Evolutionary conservation across 83 land plant species (phyloP).

Genomic region (Thuja plicata): DNA sequence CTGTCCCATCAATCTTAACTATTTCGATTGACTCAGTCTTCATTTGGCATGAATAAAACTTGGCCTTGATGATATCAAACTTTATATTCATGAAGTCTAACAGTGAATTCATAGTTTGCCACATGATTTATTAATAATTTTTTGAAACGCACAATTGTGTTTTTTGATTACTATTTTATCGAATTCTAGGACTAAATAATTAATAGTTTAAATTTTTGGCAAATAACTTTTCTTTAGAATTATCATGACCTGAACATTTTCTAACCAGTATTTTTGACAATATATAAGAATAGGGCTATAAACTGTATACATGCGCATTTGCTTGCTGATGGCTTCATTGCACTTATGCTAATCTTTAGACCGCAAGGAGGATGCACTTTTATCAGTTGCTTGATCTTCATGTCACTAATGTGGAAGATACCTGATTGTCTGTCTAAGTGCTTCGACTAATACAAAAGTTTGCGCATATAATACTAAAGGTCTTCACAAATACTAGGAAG

Average conservation of each 20-base stretch:
- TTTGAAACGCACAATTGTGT: neutral
- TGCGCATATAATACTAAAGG: neutral
- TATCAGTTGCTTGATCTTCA: neutral
- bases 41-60: neutral
- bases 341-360: neutral
- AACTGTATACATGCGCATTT: neutral
- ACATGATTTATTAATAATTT: neutral
- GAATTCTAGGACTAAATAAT: neutral
- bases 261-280: neutral
- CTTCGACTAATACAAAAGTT: neutral
- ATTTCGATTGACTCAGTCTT: neutral
- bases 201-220: neutral
- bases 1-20: neutral
- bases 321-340: neutral
- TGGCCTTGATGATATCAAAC: neutral
- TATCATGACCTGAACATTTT: neutral
- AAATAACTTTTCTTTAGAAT: neutral
- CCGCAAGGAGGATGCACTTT: neutral
- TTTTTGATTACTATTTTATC: neutral
- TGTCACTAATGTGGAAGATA: neutral
- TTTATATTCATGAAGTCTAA: neutral
- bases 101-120: neutral
- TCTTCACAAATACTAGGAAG: neutral
- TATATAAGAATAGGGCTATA: neutral
- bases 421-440: neutral